Evolutionary conservation across 495 filamentous ascomycete genomes (phyloP), one percentile per base, ranked within the genome.

Genomic region (Lepraria neglecta): DNA sequence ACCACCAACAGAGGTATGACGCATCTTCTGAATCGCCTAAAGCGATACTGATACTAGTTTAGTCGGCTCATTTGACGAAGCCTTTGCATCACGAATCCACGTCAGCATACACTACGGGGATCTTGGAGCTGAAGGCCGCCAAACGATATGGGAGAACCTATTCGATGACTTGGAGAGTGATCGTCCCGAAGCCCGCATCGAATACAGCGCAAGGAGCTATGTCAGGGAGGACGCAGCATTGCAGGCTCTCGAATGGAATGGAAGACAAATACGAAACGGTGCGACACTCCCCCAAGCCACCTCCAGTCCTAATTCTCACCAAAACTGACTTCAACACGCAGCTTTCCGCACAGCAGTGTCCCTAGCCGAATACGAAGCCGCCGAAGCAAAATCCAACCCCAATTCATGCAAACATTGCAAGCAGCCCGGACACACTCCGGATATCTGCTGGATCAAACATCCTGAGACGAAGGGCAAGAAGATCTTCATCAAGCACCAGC

Each of bases 1-100:
- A 64, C 64, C 14, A 64, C 55, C 14, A 64, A 64, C 21, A 43
- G 66, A 19, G 44, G 44, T 21, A 46, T n/a, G 44, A 17, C n/a
- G n/a, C 44, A 0, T 21, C 12, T 21, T 10, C n/a, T 21, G 1
- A 21, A 4, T 43, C 1, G 61, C 19, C 44, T n/a, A 46, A 17
- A 46, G 9, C 44, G 24, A 9, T 3, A 19, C n/a, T 46, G 24
- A 67, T 64, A 42, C 4, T 63, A 19, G 56, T 52, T 44, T 63
- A 31, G 65, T 74, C 17, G 71, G 73, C 31, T 63, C 60, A 4
- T 72, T 80, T 35, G 78, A 81, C 64, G 71, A 75, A 59, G 77
- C 77, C 1, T 76, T 81, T 63, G 70, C 71, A 56, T 78, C 76
- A 6, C 74, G 78, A 35, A 72, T 80, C 31, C 76, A 81, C 54